phyloP scores from a whole-genome alignment of 2,329 filamentous ascomycete genomes.

The Ascochyta viciae-villosae region DNA sequence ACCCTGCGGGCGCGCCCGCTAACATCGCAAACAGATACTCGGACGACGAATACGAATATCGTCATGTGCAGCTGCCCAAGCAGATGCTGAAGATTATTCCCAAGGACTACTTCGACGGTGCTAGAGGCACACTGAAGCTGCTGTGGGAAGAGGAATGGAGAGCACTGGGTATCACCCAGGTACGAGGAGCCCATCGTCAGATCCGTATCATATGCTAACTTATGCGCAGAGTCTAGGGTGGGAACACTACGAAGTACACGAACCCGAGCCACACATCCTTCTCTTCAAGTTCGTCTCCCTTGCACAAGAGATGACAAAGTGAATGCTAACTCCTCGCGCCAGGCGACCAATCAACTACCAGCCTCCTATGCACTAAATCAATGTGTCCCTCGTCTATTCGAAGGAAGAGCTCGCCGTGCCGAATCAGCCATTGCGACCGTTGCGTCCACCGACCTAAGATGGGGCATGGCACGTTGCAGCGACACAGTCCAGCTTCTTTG shows the following conservation, averaged over 20 bases:
- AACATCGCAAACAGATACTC: slow-evolving; percentile 73
- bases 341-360: slow-evolving; percentile 88
- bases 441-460: slow-evolving; percentile 19
- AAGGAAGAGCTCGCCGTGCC: slow-evolving; percentile 13
- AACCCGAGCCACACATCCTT: slow-evolving; percentile 97
- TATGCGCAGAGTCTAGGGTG: slow-evolving; percentile 84
- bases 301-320: neutral
- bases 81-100: slow-evolving; percentile 98
- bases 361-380: slow-evolving; percentile 61
- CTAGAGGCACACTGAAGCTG: slow-evolving; percentile 91
- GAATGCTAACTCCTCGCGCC: slow-evolving; percentile 18
- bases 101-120: slow-evolving; percentile 88
- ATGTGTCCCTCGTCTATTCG: slow-evolving; percentile 10
- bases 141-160: slow-evolving; percentile 99
- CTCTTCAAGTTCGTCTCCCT: slow-evolving; percentile 84
- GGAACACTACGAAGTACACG: slow-evolving; percentile 99
- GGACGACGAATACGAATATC: slow-evolving; percentile 92
- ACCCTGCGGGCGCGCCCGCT: slow-evolving; percentile 24
- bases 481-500: slow-evolving; percentile 36
- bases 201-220: slow-evolving; percentile 17
- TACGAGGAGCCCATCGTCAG: slow-evolving; percentile 50
- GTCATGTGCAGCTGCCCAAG: slow-evolving; percentile 96
- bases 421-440: slow-evolving; percentile 17
- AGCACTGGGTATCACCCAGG: slow-evolving; percentile 95
- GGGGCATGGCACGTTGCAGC: slow-evolving; percentile 24